These are phyloP conservation scores for Penicillium aurantiogriseum DNA, from an alignment of 2,329 filamentous ascomycete genomes.

Conservation along the genomic window DNA sequence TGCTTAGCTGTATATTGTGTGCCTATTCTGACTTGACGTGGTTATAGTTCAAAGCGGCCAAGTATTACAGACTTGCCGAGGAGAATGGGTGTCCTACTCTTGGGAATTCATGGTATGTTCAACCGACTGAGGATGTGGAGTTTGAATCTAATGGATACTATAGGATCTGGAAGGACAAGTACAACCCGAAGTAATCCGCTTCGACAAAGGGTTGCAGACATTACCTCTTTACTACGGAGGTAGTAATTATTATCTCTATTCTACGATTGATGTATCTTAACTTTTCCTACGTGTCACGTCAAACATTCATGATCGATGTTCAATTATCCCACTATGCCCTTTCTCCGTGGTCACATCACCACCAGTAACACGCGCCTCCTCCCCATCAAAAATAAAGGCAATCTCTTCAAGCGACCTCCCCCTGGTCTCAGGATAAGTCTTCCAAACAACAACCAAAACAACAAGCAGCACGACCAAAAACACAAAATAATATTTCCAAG, in stretches of 20 bases:
- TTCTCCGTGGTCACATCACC: not conserved
- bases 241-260: not conserved
- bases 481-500: constrained; percentile 7
- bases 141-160: constrained; percentile 16
- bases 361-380: not conserved
- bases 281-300: not conserved
- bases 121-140: constrained; percentile 9
- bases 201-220: not conserved
- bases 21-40: constrained; percentile 7
- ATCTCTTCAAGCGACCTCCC: constrained; percentile 5
- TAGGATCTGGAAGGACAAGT: constrained; percentile 99
- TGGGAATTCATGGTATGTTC: constrained; percentile 88
- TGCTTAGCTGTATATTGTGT: not conserved
- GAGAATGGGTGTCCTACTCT: constrained; percentile 83
- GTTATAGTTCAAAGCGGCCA: constrained; percentile 61
- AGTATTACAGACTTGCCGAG: constrained; percentile 90
- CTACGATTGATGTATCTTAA: not conserved
- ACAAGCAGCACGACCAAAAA: constrained; percentile 3
- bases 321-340: not conserved
- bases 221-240: not conserved
- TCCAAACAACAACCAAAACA: constrained; percentile 3
- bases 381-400: constrained; percentile 1
- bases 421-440: constrained; percentile 2
- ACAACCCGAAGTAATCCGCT: constrained; percentile 50
- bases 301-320: not conserved